Evolutionary conservation across 2,329 filamentous ascomycete species (phyloP).

Genomic region (Beauveria bassiana): DNA sequence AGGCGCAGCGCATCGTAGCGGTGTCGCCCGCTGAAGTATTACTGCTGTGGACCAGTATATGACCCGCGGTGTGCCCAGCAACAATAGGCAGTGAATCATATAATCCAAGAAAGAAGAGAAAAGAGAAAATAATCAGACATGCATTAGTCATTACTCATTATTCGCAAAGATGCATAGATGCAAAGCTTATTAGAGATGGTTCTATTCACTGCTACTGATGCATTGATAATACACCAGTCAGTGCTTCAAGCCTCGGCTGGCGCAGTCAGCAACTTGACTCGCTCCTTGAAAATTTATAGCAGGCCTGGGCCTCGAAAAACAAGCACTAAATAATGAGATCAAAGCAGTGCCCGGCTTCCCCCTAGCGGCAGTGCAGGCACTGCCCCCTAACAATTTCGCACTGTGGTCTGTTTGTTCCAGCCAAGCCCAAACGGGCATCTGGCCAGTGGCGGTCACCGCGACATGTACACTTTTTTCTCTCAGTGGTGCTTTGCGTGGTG

Average conservation of each 20-base stretch:
- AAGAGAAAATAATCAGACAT: not conserved
- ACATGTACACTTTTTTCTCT: not conserved
- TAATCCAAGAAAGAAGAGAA: not conserved
- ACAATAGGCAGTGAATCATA: not conserved
- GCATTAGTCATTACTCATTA: not conserved
- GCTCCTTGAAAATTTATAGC: not conserved
- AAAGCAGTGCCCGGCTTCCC: not conserved
- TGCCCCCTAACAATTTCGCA: not conserved
- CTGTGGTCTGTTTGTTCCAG: slow-evolving; percentile 1
- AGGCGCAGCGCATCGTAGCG: too few species aligned
- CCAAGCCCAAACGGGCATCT: not conserved
- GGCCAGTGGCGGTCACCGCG: not conserved
- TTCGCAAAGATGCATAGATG: too few species aligned
- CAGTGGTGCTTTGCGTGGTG: not conserved
- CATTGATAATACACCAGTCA: not conserved
- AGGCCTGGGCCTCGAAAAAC: not conserved
- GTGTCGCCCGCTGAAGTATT: not conserved
- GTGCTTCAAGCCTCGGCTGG: too few species aligned
- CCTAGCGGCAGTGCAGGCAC: not conserved
- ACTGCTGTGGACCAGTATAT: not conserved
- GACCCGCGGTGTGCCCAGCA: not conserved
- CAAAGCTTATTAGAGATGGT: too few species aligned
- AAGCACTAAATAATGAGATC: not conserved
- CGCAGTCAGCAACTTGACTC: too few species aligned
- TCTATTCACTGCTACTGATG: not conserved